A percentile compares a stretch with the other conserved stretches of the same genome.
These are phyloP conservation scores for Saccharomycopsis capsularis DNA, from an alignment of 805 yeast genomes.

Conservation along the genomic window DNA sequence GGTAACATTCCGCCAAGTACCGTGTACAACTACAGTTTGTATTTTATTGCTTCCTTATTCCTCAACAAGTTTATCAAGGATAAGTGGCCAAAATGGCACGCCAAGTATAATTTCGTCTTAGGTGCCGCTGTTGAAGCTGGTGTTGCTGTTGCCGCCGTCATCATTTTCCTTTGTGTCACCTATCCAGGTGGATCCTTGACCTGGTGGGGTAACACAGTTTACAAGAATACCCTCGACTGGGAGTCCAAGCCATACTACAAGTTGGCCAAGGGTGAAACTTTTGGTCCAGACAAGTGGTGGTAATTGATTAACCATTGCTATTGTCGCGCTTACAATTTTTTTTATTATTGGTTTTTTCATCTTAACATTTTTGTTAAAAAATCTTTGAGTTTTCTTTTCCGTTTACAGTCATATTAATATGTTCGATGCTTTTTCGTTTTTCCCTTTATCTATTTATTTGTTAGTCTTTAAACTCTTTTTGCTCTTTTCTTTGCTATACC, in stretches of 20 bases:
- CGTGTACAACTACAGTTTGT: conserved; percentile 57
- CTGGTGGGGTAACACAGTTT: conserved; percentile 61
- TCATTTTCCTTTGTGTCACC: conserved; percentile 47
- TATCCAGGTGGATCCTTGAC: conserved; percentile 34
- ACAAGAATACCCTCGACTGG: conserved; percentile 34
- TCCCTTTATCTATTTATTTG: not conserved
- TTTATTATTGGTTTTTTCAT: too few relatives aligned
- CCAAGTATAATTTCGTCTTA: conserved; percentile 50
- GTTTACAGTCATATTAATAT: not conserved
- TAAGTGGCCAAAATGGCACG: conserved; percentile 49
- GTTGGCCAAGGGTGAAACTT: conserved; percentile 37
- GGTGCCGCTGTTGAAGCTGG: conserved; percentile 60
- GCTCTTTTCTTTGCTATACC: not conserved
- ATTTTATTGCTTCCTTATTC: conserved; percentile 38
- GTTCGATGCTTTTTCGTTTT: too few relatives aligned
- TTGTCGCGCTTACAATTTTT: not conserved
- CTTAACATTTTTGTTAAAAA: too few relatives aligned
- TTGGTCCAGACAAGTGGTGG: conserved; percentile 48
- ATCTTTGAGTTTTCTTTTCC: not conserved
- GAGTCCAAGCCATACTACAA: conserved; percentile 29
- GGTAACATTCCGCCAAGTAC: conserved; percentile 71
- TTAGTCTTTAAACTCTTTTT: not conserved
- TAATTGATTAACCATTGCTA: conserved; percentile 12
- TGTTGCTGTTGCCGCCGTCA: conserved; percentile 51
- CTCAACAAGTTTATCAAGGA: conserved; percentile 41